phyloP scores from a whole-genome alignment of 2,329 filamentous ascomycete genomes.

The Colletotrichum cereale region DNA sequence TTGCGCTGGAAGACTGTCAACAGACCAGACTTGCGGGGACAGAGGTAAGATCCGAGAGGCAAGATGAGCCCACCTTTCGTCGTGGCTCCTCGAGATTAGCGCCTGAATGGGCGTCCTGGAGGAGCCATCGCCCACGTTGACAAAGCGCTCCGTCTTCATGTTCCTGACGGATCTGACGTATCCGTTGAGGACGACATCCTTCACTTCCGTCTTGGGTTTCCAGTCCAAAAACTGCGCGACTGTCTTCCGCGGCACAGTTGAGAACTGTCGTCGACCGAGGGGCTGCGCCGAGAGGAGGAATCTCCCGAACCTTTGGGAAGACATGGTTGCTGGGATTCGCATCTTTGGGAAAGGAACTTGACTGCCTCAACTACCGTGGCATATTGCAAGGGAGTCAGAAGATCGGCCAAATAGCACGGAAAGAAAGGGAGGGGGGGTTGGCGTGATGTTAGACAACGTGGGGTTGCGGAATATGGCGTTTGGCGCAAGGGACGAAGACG shows the following conservation, averaged over 20 bases:
- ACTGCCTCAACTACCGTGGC: neutral
- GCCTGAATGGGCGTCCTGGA: constrained; percentile 84
- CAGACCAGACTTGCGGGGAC: constrained; percentile 43
- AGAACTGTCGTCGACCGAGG: constrained; percentile 46
- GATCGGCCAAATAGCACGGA: neutral
- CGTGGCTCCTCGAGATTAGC: constrained; percentile 79
- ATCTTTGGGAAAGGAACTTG: neutral
- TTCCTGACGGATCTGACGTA: constrained; percentile 87
- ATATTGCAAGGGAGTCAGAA: neutral
- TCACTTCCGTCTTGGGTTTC: constrained; percentile 57
- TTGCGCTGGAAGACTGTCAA: constrained; percentile 61
- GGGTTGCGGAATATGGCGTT: neutral
- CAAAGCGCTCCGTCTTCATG: constrained; percentile 87
- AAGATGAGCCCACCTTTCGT: constrained; percentile 70
- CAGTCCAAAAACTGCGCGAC: constrained; percentile 69
- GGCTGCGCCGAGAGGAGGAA: neutral
- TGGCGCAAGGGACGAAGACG: constrained; percentile 11
- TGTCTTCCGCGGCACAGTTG: constrained; percentile 55
- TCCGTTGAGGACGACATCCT: constrained; percentile 76
- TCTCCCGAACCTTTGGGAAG: neutral
- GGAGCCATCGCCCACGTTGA: constrained; percentile 88
- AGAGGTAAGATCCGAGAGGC: constrained; percentile 37
- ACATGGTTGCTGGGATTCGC: neutral
- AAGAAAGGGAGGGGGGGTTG: neutral
- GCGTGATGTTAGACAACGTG: neutral